A percentile compares a stretch with the other conserved stretches of the same genome.
phyloP scores from a whole-genome alignment of 768 basidiomycete species.

The Rickenella mellea region DNA sequence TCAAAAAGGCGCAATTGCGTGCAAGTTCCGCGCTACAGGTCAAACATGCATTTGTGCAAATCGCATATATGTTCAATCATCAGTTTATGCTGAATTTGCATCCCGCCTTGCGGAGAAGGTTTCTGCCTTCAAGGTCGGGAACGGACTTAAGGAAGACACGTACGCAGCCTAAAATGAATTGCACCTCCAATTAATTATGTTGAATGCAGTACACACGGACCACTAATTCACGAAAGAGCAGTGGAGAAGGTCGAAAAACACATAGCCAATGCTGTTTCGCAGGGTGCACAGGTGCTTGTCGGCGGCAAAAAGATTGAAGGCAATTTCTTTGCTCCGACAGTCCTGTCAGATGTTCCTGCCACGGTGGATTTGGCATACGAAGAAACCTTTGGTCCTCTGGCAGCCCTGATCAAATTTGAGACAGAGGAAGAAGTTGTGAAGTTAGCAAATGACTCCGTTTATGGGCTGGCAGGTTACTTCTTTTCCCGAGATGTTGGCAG shows the following conservation, averaged over 20 bases:
- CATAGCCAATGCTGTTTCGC: slow-evolving; percentile 76
- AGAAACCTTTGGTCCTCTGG: slow-evolving; percentile 94
- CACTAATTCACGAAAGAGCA: slow-evolving; percentile 82
- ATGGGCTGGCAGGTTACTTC: slow-evolving; percentile 93
- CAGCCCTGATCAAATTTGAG: slow-evolving; percentile 80
- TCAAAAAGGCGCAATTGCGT: slow-evolving; percentile 49
- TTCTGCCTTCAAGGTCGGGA: slow-evolving; percentile 77
- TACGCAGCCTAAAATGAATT: slow-evolving; percentile 25
- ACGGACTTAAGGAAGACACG: slow-evolving; percentile 74
- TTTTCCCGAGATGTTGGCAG: slow-evolving; percentile 80
- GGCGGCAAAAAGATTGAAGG: slow-evolving; percentile 71
- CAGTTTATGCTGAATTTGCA: slow-evolving; percentile 88
- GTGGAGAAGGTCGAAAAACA: slow-evolving; percentile 80
- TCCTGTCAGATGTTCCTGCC: slow-evolving; percentile 74
- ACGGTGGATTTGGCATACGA: slow-evolving; percentile 61
- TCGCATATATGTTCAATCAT: slow-evolving; percentile 86
- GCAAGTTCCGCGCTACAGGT: slow-evolving; percentile 74
- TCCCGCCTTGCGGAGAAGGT: slow-evolving; percentile 77
- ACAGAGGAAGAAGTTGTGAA: slow-evolving; percentile 89
- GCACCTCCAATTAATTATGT: neutral
- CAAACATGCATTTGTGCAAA: slow-evolving; percentile 89
- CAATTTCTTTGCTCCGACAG: slow-evolving; percentile 79
- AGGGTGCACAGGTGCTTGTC: slow-evolving; percentile 80
- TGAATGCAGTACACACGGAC: slow-evolving; percentile 80
- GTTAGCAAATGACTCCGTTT: slow-evolving; percentile 73